Evolutionary conservation across 2,329 filamentous ascomycete species (phyloP), one percentile per base, ranked within the genome.

Genomic region (Venturia nashicola): DNA sequence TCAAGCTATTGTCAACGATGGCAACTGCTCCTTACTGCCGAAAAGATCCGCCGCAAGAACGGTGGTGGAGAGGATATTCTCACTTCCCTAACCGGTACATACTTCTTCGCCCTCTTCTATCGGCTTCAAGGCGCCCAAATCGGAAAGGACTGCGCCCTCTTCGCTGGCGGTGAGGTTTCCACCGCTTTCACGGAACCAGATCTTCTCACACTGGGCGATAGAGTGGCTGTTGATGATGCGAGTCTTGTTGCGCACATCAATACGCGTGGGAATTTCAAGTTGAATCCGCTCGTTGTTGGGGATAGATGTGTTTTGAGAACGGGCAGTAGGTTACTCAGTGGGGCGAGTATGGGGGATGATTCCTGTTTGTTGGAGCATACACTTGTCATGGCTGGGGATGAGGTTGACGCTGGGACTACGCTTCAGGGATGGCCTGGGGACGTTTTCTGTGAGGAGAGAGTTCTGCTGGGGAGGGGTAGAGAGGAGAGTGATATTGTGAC

Each of bases 141-240:
- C 57, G 82, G 82, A 5, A 75, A 77, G 32, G 78, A 85, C 71
- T 83, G 81, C 65, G 79, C 81, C 0, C 72, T 84, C 6, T 83
- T 83, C 62, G 79, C 80, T 1, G 82, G 80, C 46, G 82, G 82
- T 0, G 69, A 72, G 5, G 81, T 82, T 0, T 79, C 75, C 43
- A 72, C 84, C 18, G 77, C 81, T 69, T 82, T 84, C 67, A 85
- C 82, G 0, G 82, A 84, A 71, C 82, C 82, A 0, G 82, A 84
- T 64, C 74, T 84, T 7, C 72, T 85, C 16, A 79, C 74, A 0
- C 71, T 84, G 1, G 82, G 82, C 2, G 77, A 83, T 67, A 72
- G 82, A 1, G 82, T 83, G 0, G 73, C 73, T 0, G 77, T 84
- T 0, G 82, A 84, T 64, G 81, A 84, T 67, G 80, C 81, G 0